phyloP scores from a whole-genome alignment of 2,329 filamentous ascomycete species.

The Bipolaris victoriae region DNA sequence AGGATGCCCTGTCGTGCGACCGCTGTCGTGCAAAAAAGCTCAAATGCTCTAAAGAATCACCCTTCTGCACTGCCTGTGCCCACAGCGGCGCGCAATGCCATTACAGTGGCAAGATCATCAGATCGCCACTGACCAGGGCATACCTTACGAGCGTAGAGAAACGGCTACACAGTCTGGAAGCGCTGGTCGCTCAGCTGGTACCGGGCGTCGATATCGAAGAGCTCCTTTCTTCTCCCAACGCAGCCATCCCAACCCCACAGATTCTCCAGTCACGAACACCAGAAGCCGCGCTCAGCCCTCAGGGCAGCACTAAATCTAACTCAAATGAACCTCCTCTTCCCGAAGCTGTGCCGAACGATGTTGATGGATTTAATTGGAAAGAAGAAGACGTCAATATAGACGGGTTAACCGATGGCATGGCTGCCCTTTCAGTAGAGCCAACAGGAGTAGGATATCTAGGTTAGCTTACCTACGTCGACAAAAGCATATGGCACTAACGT shows the following conservation, averaged over 20 bases:
- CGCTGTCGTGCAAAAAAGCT: slow-evolving; percentile 35
- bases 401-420: slow-evolving; percentile 36
- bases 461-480: neutral
- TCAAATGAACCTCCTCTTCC: slow-evolving; percentile 27
- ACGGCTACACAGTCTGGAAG: slow-evolving; percentile 26
- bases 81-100: slow-evolving; percentile 28
- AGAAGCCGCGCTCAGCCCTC: slow-evolving; percentile 21
- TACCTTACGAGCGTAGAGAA: slow-evolving; percentile 35
- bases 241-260: slow-evolving; percentile 13
- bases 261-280: slow-evolving; percentile 14
- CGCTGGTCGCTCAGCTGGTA: slow-evolving; percentile 26
- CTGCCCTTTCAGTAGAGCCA: slow-evolving; percentile 35
- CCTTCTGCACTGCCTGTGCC: slow-evolving; percentile 29
- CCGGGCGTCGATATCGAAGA: slow-evolving; percentile 32
- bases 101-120: slow-evolving; percentile 32
- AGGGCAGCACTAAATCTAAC: slow-evolving; percentile 15
- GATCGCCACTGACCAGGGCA: slow-evolving; percentile 34
- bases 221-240: slow-evolving; percentile 23
- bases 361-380: slow-evolving; percentile 36
- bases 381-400: slow-evolving; percentile 30
- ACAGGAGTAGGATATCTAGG: slow-evolving; percentile 36
- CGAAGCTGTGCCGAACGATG: slow-evolving; percentile 32
- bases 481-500: slow-evolving; percentile 2
- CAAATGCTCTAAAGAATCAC: slow-evolving; percentile 37
- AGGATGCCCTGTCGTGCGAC: slow-evolving; percentile 28